These are phyloP conservation scores for Neobulgaria alba DNA, from an alignment of 2,329 filamentous ascomycete species.

Conservation along the genomic window DNA sequence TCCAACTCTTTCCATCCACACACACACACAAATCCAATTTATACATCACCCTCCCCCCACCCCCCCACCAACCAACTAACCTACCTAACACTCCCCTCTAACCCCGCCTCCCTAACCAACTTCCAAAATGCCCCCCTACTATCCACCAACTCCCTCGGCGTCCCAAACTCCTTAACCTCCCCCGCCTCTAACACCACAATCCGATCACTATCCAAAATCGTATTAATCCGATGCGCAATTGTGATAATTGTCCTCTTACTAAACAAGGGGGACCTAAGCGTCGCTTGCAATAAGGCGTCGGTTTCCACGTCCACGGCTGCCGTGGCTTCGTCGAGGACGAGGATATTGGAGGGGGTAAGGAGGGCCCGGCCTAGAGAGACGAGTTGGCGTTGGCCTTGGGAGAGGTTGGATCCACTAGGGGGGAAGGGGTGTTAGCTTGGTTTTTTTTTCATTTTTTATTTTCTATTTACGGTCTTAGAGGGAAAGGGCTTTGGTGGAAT, in stretches of 20 bases:
- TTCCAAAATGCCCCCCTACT: conserved; percentile 77
- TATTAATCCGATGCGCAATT: conserved; percentile 96
- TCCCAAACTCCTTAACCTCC: conserved; percentile 86
- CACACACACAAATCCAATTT: too few species aligned
- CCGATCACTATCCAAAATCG: conserved; percentile 79
- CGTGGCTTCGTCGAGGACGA: conserved; percentile 94
- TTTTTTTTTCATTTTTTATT: too few species aligned
- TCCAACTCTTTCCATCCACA: too few species aligned
- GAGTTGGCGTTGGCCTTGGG: conserved; percentile 88
- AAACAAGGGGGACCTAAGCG: conserved; percentile 60
- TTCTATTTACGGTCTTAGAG: too few species aligned
- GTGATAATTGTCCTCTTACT: conserved; percentile 94
- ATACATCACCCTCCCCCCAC: neutral
- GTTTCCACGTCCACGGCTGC: conserved; percentile 64
- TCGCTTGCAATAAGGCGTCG: conserved; percentile 56
- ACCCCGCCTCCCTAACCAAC: conserved; percentile 81
- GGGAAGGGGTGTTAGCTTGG: conserved; percentile 6
- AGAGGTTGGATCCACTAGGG: conserved; percentile 76
- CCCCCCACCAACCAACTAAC: neutral
- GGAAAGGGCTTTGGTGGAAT: too few species aligned
- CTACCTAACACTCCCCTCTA: conserved; percentile 33
- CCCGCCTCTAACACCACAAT: conserved; percentile 92
- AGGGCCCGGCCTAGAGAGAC: conserved; percentile 89
- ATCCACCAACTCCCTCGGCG: conserved; percentile 67
- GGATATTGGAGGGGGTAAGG: conserved; percentile 90